phyloP scores from a whole-genome alignment of 768 basidiomycete genomes.

The Pulveroboletus frians region DNA sequence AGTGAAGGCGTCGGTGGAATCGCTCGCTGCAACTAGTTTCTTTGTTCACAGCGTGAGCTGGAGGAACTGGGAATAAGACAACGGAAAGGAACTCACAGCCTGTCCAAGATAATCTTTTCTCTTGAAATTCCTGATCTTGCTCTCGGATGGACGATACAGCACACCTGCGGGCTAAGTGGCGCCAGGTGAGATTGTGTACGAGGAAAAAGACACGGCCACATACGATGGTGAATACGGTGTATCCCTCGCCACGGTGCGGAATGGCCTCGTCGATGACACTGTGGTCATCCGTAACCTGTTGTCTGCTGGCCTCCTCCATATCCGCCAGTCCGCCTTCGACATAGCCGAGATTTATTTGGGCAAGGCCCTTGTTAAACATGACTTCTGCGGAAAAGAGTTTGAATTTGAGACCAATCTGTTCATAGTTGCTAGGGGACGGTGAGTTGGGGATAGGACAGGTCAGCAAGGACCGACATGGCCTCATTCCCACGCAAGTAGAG shows the following conservation, averaged over 20 bases:
- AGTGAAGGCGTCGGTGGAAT: conserved; percentile 69
- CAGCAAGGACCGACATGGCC: conserved; percentile 55
- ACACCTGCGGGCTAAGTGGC: conserved; percentile 71
- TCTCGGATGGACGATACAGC: conserved; percentile 83
- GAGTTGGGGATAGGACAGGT: not conserved
- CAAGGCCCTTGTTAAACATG: conserved; percentile 83
- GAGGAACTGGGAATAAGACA: not conserved
- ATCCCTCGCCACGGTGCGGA: conserved; percentile 72
- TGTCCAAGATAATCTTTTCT: conserved; percentile 90
- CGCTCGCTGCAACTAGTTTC: conserved; percentile 82
- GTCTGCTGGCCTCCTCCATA: conserved; percentile 60
- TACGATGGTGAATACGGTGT: conserved; percentile 91
- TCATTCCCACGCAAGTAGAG: conserved; percentile 79
- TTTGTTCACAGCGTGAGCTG: conserved; percentile 23
- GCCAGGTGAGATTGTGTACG: not conserved
- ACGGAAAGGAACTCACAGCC: conserved; percentile 47
- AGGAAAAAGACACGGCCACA: conserved; percentile 29
- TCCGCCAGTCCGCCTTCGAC: conserved; percentile 60
- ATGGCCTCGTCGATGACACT: conserved; percentile 91
- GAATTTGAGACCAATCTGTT: conserved; percentile 90
- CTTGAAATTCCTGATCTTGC: conserved; percentile 83
- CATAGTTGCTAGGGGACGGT: conserved; percentile 62
- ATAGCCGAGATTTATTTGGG: conserved; percentile 66
- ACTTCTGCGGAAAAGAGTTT: conserved; percentile 84
- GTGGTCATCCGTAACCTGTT: conserved; percentile 80